phyloP scores from a whole-genome alignment of 2,329 filamentous ascomycete genomes.

The Aspergillus luchuensis region DNA sequence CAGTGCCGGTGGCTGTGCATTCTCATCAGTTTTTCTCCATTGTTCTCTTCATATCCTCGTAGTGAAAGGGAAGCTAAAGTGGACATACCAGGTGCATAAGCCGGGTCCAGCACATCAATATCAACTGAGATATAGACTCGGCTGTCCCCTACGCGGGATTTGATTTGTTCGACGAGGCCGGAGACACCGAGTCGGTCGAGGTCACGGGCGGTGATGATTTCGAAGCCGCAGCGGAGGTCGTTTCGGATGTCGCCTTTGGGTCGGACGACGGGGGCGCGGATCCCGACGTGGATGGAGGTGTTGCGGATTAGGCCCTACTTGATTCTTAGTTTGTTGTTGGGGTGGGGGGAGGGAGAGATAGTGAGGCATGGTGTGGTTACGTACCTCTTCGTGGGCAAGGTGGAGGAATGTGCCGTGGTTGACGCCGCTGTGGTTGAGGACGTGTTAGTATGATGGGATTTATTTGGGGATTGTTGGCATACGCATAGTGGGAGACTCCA shows the following conservation, averaged over 20 bases:
- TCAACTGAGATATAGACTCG: conserved; percentile 60
- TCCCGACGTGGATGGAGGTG: conserved; percentile 59
- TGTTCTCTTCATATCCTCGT: not conserved
- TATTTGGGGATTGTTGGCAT: conserved; percentile 9
- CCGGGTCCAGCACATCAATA: conserved; percentile 60
- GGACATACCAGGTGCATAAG: conserved; percentile 52
- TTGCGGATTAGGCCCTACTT: conserved; percentile 53
- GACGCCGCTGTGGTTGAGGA: conserved; percentile 40
- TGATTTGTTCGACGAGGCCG: conserved; percentile 53
- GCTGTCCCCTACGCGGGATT: conserved; percentile 48
- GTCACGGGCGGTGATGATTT: conserved; percentile 56
- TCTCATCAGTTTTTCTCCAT: not conserved
- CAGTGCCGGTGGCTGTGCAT: conserved; percentile 52
- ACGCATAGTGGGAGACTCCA: conserved; percentile 36
- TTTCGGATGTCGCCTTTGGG: conserved; percentile 55
- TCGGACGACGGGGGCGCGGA: conserved; percentile 55
- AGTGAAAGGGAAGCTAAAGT: not conserved
- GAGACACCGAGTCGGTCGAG: conserved; percentile 53
- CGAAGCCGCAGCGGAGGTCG: conserved; percentile 57
- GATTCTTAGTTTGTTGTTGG: not conserved
- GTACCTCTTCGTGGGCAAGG: conserved; percentile 57
- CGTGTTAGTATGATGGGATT: not conserved
- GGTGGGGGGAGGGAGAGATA: no score
- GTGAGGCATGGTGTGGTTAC: not conserved
- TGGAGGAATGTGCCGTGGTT: conserved; percentile 61